These are phyloP conservation scores for Pleurotus tuoliensis DNA, from an alignment of 768 basidiomycete species.

Conservation along the genomic window DNA sequence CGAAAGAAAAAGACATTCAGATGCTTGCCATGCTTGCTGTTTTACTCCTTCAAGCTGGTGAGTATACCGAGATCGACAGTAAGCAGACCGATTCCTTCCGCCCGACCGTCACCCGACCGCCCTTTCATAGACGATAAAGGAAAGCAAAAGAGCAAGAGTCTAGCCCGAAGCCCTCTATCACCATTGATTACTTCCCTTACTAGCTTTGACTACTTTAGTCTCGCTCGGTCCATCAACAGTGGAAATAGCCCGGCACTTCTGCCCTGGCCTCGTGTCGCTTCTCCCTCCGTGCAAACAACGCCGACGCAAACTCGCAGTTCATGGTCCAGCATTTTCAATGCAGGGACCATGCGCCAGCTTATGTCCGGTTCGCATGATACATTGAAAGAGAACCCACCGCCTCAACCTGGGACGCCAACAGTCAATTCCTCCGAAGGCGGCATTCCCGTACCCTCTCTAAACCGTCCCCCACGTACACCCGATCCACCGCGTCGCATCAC, in stretches of 20 bases:
- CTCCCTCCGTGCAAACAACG: constrained; percentile 31
- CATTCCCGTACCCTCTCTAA: constrained; percentile 22
- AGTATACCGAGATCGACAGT: constrained; percentile 4
- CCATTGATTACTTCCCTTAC: constrained; percentile 8
- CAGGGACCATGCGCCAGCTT: constrained; percentile 64
- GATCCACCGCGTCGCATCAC: constrained; percentile 23
- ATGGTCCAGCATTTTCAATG: constrained; percentile 76
- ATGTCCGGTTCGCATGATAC: constrained; percentile 60
- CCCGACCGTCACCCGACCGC: no score
- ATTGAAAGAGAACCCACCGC: constrained; percentile 37
- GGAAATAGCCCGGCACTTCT: constrained; percentile 42
- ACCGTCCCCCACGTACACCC: constrained; percentile 16
- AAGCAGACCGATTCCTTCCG: background rate
- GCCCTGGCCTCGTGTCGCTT: constrained; percentile 48
- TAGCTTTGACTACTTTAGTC: constrained; percentile 60
- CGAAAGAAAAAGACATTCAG: constrained; percentile 63
- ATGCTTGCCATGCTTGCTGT: constrained; percentile 77
- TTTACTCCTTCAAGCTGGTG: constrained; percentile 54
- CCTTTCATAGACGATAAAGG: background rate
- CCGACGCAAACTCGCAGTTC: constrained; percentile 52
- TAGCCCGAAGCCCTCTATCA: background rate
- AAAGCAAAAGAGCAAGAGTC: background rate
- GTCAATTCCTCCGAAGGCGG: constrained; percentile 13
- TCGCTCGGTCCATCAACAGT: constrained; percentile 31
- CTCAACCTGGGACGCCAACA: constrained; percentile 20